Evolutionary conservation across 1,284 basidiomycete species (phyloP).

Genomic region (Testicularia cyperi): DNA sequence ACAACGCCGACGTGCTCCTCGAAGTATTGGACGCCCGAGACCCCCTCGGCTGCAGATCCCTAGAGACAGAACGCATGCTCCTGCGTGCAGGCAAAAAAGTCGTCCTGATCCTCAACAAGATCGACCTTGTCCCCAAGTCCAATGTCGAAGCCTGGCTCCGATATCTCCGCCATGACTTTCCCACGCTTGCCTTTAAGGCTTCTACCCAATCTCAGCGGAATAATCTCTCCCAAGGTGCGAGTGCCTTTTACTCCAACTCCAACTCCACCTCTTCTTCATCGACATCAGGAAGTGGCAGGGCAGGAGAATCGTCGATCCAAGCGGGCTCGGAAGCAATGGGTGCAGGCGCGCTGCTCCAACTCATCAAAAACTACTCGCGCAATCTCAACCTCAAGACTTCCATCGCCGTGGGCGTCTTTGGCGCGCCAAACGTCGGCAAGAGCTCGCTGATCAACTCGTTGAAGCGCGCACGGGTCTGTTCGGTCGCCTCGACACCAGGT

Average conservation of each 20-base stretch:
- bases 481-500: slow-evolving; percentile 91
- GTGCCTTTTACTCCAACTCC: slow-evolving; percentile 10
- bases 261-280: neutral
- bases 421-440: slow-evolving; percentile 97
- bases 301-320: slow-evolving; percentile 2
- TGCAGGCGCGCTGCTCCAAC: slow-evolving; percentile 70
- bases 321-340: slow-evolving; percentile 62
- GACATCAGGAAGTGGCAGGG: neutral
- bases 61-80: slow-evolving; percentile 47
- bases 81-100: slow-evolving; percentile 49
- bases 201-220: slow-evolving; percentile 79
- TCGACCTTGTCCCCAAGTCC: slow-evolving; percentile 75
- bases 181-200: slow-evolving; percentile 90
- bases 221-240: slow-evolving; percentile 60
- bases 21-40: slow-evolving; percentile 58
- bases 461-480: slow-evolving; percentile 71
- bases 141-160: slow-evolving; percentile 90
- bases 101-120: slow-evolving; percentile 45
- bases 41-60: slow-evolving; percentile 65
- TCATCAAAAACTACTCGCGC: slow-evolving; percentile 83
- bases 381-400: slow-evolving; percentile 49
- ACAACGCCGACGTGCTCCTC: slow-evolving; percentile 82
- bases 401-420: slow-evolving; percentile 84
- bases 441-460: slow-evolving; percentile 92
- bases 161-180: slow-evolving; percentile 84